Evolutionary conservation across 371 early-diverging fungal species (phyloP).

Genomic region (Mucor velutinosus): DNA sequence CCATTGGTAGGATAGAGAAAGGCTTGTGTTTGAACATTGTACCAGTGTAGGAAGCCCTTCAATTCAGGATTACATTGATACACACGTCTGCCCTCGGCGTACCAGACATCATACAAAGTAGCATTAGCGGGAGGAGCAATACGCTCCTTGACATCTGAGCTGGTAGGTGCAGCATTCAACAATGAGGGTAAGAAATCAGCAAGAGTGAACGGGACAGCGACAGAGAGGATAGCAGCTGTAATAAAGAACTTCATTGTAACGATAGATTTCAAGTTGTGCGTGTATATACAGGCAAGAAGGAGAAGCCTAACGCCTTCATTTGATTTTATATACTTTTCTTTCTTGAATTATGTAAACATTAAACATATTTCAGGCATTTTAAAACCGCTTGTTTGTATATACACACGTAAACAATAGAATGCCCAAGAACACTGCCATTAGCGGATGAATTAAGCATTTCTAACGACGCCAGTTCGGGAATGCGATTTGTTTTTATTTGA

Average conservation of each 20-base stretch:
- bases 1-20: slow-evolving; percentile 37
- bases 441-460: too few species aligned
- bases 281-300: background rate
- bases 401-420: background rate
- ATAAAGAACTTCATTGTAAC: slow-evolving; percentile 11
- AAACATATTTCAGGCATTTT: slow-evolving; percentile 1
- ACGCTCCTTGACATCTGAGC: slow-evolving; percentile 30
- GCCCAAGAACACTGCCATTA: too few species aligned
- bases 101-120: slow-evolving; percentile 38
- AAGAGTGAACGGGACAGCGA: background rate
- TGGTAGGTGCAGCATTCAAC: slow-evolving; percentile 23
- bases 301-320: background rate
- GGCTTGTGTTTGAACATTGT: slow-evolving; percentile 47
- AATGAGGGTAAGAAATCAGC: slow-evolving; percentile 30
- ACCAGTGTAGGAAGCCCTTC: slow-evolving; percentile 44
- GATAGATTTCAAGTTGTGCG: background rate
- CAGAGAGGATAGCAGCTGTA: slow-evolving; percentile 3
- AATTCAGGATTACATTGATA: slow-evolving; percentile 49
- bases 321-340: background rate
- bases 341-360: slow-evolving; percentile 5
- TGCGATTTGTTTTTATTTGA: too few species aligned
- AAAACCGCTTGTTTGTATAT: background rate
- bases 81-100: slow-evolving; percentile 41
- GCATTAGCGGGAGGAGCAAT: slow-evolving; percentile 35
- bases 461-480: too few species aligned